These are phyloP conservation scores for Grammothele lineata DNA, from an alignment of 768 basidiomycete species.

Conservation along the genomic window DNA sequence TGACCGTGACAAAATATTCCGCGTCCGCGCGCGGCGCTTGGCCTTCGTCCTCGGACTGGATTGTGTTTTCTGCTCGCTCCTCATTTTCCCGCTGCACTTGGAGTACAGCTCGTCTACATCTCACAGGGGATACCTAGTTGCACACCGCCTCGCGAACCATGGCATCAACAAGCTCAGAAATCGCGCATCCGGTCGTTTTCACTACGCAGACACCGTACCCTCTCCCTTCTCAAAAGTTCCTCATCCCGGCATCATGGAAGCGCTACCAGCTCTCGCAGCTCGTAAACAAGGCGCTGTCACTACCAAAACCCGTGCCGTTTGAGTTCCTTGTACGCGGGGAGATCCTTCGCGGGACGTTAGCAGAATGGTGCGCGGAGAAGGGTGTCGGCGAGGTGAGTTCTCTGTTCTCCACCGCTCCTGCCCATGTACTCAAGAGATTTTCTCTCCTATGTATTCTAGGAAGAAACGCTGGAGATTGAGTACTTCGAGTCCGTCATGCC, in stretches of 20 bases:
- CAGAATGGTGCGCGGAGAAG: slow-evolving; percentile 69
- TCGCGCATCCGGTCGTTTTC: slow-evolving; percentile 60
- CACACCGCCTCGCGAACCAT: slow-evolving; percentile 5
- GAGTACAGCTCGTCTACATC: no score
- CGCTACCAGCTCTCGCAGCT: slow-evolving; percentile 97
- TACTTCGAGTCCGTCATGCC: slow-evolving; percentile 89
- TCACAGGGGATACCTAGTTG: no score
- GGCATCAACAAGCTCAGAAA: slow-evolving; percentile 16
- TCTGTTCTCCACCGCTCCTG: not conserved
- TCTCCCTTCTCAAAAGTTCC: slow-evolving; percentile 83
- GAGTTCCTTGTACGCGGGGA: slow-evolving; percentile 90
- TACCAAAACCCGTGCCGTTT: slow-evolving; percentile 76
- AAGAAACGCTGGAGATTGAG: slow-evolving; percentile 89
- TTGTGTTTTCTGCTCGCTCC: no score
- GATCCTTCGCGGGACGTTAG: slow-evolving; percentile 65
- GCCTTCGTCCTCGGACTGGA: not conserved
- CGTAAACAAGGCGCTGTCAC: slow-evolving; percentile 87
- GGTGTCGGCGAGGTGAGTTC: slow-evolving; percentile 63
- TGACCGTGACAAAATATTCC: slow-evolving; percentile 10
- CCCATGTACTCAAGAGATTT: not conserved
- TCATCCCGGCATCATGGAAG: slow-evolving; percentile 87
- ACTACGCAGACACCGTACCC: slow-evolving; percentile 70
- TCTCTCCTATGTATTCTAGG: slow-evolving; percentile 35
- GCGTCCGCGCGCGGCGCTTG: not conserved
- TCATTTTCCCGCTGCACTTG: no score